Evolutionary conservation across 2,329 filamentous ascomycete genomes (phyloP), one percentile per base, ranked within the genome.

Genomic region (Tolypocladium guangdongense): DNA sequence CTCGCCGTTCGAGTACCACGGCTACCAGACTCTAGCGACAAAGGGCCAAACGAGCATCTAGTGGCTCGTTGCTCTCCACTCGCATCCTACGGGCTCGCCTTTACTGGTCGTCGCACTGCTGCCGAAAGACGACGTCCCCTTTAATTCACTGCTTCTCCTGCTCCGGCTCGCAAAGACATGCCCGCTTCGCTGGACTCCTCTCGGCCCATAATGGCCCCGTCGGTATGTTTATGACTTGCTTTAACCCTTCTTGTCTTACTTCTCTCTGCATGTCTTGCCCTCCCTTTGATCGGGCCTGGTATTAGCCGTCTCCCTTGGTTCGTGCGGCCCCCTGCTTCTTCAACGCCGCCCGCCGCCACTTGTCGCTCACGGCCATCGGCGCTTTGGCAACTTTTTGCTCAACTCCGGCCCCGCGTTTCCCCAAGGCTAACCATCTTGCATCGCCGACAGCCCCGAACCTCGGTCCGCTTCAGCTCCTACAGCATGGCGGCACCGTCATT

Each of bases 151-250:
- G 27, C 43, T 11, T 16, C 27, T 46, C 27, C 27, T 12, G 43
- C 43, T n/a, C 16, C 27, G 43, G 27, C 27, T 30, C 16, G 41
- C 55, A 38, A 52, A 61, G 64, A 59, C 53, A 83, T 83, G 80
- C 77, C 78, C 65, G 66, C 74, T 56, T 83, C 80, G n/a, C 63
- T 82, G 54, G 80, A 83, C 53, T 83, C 80, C 46, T 74, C 78
- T 52, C 78, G 79, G 65, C 80, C 80, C 62, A 83, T 83, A 66
- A 82, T 83, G 80, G 78, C 78, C 55, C 76, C 78, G 49, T 82
- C 80, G 63, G 80, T 83, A 80, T 53, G 80, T 79, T 56, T 57
- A 14, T 54, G 52, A 20, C 53, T 52, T 52, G 49, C 55, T 56
- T 37, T n/a, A n/a, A n/a, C n/a, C n/a, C n/a, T n/a, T n/a, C 5